Base-by-base conservation (phyloP, 2,329 filamentous ascomycete genomes). In the Daldinia eschscholtzii region DNA sequence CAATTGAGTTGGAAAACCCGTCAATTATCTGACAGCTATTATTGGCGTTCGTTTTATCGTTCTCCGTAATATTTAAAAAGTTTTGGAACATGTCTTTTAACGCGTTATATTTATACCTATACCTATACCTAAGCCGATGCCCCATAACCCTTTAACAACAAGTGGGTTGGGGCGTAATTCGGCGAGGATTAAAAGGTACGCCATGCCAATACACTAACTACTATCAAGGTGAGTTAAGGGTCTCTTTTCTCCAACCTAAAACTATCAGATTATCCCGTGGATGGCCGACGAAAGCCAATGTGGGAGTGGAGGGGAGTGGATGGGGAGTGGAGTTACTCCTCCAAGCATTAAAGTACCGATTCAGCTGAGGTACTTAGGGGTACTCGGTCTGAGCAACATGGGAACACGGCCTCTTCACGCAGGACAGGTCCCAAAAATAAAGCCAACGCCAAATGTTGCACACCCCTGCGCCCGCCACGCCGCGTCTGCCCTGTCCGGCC, bases 401-500 rank as follows among this genome's bases (percentile, higher is more conserved):
- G 53, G 23, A 39, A 15, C 35, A 39, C 3, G 41, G 66, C 61
- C 18, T 23, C 33, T 7, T 71, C 61, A 65, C 60, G 67, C 65
- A 71, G 65, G 70, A 57, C 70, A 70, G 65, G 69, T 66, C 71
- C 74, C 74, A 73, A 75, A 71, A 75, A 73, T 71, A 72, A 73
- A 70, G 71, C 69, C 67, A 71, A 73, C 69, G 67, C 69, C 69
- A 70, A 56, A 63, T 68, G 70, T 65, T 52, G 61, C 70, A 64
- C 67, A 76, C 73, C 68, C 69, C 70, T 72, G 72, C 70, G 68
- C 68, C 74, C 75, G 70, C 65, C 75, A 74, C 73, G 73, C 75
- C 72, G 72, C 75, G 70, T 60, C 68, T 68, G 65, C 62, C 65
- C 58, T 63, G 59, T 65, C 57, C 23, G 42, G 68, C 62, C 62